Conservation (phyloP, 1,139 yeast genomes). For the Komagataea norvegica region DNA sequence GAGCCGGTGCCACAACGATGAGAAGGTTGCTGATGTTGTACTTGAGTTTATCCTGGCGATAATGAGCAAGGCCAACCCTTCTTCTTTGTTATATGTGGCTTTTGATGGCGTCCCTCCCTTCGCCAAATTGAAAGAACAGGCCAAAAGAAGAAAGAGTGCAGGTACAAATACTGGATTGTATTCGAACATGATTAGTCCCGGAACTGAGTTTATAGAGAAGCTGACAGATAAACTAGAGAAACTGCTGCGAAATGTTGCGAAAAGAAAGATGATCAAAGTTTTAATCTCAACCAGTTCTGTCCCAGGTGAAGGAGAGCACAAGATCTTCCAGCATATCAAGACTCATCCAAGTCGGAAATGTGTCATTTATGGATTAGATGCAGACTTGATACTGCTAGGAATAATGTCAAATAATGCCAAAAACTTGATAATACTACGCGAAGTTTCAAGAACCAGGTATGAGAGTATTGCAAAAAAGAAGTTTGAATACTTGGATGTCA, state of each 20-base stretch:
- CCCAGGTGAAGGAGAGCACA: slow-evolving; percentile 94
- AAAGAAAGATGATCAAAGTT: slow-evolving; percentile 42
- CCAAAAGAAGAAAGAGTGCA: slow-evolving; percentile 56
- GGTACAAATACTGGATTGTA: slow-evolving; percentile 22
- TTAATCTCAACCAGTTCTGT: slow-evolving; percentile 77
- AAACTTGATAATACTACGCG: slow-evolving; percentile 11
- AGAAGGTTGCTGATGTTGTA: slow-evolving; percentile 60
- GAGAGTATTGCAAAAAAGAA: not conserved
- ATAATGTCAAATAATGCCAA: slow-evolving; percentile 27
- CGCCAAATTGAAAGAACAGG: slow-evolving; percentile 88
- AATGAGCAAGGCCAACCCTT: slow-evolving; percentile 63
- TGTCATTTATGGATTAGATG: slow-evolving; percentile 81
- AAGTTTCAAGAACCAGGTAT: slow-evolving; percentile 4
- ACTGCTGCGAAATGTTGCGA: not conserved
- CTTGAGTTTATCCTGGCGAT: slow-evolving; percentile 74
- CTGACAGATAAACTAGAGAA: slow-evolving; percentile 1
- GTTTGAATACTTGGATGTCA: slow-evolving; percentile 15
- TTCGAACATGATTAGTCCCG: slow-evolving; percentile 17
- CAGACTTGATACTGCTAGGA: slow-evolving; percentile 81
- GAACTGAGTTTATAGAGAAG: slow-evolving; percentile 13
- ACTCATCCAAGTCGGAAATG: slow-evolving; percentile 57
- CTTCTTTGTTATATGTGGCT: slow-evolving; percentile 73
- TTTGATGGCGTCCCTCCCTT: slow-evolving; percentile 94
- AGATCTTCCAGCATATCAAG: slow-evolving; percentile 77
- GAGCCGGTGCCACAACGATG: slow-evolving; percentile 58